A percentile compares a stretch with the other conserved stretches of the same genome.
Evolutionary conservation across 2,329 filamentous ascomycete genomes (phyloP).

Genomic region (Periglandula ipomoeae): DNA sequence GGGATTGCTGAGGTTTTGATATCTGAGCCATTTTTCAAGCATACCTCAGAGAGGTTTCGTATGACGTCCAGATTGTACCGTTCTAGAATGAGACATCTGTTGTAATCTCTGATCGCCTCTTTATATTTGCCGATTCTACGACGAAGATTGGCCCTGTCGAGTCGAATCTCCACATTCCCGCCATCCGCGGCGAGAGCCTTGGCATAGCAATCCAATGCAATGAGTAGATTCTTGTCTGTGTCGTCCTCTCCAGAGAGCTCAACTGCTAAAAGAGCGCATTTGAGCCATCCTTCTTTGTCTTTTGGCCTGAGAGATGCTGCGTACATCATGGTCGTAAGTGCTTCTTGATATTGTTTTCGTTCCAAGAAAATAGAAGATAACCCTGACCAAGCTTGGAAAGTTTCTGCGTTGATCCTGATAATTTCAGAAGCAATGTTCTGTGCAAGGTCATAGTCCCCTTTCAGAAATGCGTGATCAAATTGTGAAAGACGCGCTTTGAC

Average conservation of each 20-base stretch:
- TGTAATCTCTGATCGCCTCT: constrained; percentile 52
- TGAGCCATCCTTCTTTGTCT: constrained; percentile 49
- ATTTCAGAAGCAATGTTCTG: constrained; percentile 51
- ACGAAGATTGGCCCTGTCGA: constrained; percentile 49
- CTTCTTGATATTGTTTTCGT: constrained; percentile 46
- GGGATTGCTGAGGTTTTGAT: constrained; percentile 31
- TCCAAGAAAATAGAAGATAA: constrained; percentile 53
- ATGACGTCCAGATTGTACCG: constrained; percentile 46
- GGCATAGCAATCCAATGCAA: constrained; percentile 49
- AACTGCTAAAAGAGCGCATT: constrained; percentile 48
- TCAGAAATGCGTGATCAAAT: constrained; percentile 60
- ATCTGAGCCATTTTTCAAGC: constrained; percentile 36
- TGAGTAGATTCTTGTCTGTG: constrained; percentile 36
- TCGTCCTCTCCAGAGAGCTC: constrained; percentile 38
- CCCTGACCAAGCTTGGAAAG: constrained; percentile 55
- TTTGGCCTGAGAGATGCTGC: constrained; percentile 55
- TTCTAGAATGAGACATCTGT: constrained; percentile 39
- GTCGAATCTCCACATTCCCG: constrained; percentile 46
- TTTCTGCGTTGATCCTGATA: constrained; percentile 60
- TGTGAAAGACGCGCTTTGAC: constrained; percentile 59
- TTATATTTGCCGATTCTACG: too few relatives aligned
- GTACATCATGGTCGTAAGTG: constrained; percentile 50
- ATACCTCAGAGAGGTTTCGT: constrained; percentile 47
- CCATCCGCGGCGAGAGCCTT: constrained; percentile 49
- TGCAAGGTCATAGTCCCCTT: constrained; percentile 50